These are phyloP conservation scores for Parasarocladium wereldwijsianum DNA, from an alignment of 2,329 filamentous ascomycete species.

Conservation along the genomic window DNA sequence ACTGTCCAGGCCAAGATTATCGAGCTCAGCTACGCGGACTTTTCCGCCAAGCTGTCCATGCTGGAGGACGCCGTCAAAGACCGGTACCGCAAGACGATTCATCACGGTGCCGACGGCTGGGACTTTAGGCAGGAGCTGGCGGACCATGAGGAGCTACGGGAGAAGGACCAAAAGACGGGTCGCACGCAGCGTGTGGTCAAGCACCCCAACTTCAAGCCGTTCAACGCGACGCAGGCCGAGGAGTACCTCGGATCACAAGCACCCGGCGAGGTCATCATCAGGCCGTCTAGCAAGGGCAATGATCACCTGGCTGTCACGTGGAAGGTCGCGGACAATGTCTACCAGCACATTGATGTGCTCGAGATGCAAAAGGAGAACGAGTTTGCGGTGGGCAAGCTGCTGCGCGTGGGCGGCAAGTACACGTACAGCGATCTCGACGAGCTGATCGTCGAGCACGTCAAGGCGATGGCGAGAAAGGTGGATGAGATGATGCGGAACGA, in stretches of 20 bases:
- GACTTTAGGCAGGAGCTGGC: constrained; percentile 67
- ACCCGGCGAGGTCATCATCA: constrained; percentile 82
- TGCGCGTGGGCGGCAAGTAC: constrained; percentile 78
- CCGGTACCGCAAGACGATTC: constrained; percentile 53
- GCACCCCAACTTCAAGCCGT: constrained; percentile 87
- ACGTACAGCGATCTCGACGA: constrained; percentile 95
- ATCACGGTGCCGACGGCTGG: constrained; percentile 72
- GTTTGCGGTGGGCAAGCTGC: constrained; percentile 75
- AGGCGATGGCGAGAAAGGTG: constrained; percentile 95
- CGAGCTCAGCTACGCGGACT: constrained; percentile 74
- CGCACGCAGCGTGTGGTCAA: constrained; percentile 92
- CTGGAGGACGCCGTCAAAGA: constrained; percentile 66
- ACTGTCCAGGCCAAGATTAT: constrained; percentile 79
- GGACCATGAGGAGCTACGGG: constrained; percentile 69
- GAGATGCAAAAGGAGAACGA: constrained; percentile 96
- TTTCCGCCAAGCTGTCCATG: constrained; percentile 71
- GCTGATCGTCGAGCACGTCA: constrained; percentile 90
- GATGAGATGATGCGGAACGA: constrained; percentile 91
- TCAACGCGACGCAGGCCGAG: constrained; percentile 84
- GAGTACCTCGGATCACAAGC: constrained; percentile 81
- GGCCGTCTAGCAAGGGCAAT: constrained; percentile 85
- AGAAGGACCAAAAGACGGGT: constrained; percentile 74
- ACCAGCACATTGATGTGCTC: constrained; percentile 92
- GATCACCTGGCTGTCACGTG: constrained; percentile 94
- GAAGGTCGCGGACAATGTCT: constrained; percentile 95